A percentile compares a stretch with the other conserved stretches of the same genome.
Evolutionary conservation across 2,329 filamentous ascomycete species (phyloP).

Genomic region (Hymenoscyphus occultus): DNA sequence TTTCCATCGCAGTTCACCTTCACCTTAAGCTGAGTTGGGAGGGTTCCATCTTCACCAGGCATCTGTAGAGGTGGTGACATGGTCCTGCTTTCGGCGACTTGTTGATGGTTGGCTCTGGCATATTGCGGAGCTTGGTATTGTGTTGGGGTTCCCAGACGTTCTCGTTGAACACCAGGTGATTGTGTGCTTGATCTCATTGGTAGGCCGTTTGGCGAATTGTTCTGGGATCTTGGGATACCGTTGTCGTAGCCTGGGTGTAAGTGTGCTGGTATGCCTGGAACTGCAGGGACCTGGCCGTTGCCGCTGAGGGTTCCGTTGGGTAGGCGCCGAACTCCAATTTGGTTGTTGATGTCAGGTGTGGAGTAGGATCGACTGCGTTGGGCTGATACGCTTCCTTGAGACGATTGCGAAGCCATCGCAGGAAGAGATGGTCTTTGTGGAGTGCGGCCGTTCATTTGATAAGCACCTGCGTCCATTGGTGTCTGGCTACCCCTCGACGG

Average conservation of each 20-base stretch:
- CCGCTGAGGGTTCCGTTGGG: slow-evolving; percentile 49
- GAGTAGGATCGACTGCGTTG: slow-evolving; percentile 86
- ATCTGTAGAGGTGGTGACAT: slow-evolving; percentile 45
- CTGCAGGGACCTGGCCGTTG: slow-evolving; percentile 55
- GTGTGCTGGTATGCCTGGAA: slow-evolving; percentile 74
- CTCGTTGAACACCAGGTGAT: slow-evolving; percentile 65
- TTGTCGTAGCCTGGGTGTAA: slow-evolving; percentile 58
- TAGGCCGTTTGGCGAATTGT: slow-evolving; percentile 69
- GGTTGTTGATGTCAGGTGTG: slow-evolving; percentile 86
- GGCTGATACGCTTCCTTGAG: slow-evolving; percentile 50
- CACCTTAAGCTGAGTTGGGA: slow-evolving; percentile 82
- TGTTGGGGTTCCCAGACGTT: slow-evolving; percentile 49
- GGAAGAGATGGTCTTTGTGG: slow-evolving; percentile 77
- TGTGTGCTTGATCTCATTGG: slow-evolving; percentile 68
- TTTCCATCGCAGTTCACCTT: slow-evolving; percentile 91
- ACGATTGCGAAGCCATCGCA: slow-evolving; percentile 58
- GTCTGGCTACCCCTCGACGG: slow-evolving; percentile 74
- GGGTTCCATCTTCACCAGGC: slow-evolving; percentile 45
- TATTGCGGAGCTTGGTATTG: slow-evolving; percentile 35
- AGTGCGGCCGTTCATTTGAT: slow-evolving; percentile 60
- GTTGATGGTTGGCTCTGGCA: slow-evolving; percentile 31
- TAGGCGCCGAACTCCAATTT: slow-evolving; percentile 54
- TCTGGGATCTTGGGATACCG: slow-evolving; percentile 73
- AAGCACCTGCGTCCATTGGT: slow-evolving; percentile 50
- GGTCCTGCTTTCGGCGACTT: slow-evolving; percentile 37